phyloP scores from a whole-genome alignment of 495 filamentous ascomycete genomes.

The Aspergillus conjunctus region DNA sequence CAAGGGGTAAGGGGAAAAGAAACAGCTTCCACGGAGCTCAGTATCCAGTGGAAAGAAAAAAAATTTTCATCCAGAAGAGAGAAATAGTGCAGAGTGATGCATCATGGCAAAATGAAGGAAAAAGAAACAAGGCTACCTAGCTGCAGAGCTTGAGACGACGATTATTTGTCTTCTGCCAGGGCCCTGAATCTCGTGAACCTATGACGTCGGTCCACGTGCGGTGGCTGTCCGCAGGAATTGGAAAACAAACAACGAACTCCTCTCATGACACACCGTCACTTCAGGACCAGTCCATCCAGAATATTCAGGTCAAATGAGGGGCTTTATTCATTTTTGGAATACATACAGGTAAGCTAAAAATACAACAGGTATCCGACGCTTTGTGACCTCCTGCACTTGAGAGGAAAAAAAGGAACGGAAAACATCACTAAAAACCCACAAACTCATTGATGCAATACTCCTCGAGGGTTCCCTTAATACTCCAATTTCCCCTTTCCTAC shows the following conservation, averaged over 20 bases:
- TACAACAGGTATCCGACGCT: no score
- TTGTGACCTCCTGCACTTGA: no score
- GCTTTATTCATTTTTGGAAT: no score
- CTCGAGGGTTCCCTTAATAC: background rate
- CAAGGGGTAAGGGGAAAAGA: conserved; percentile 24
- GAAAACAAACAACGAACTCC: conserved; percentile 7
- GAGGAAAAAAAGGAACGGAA: no score
- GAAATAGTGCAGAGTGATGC: background rate
- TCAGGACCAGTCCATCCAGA: no score
- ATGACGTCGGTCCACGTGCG: conserved; percentile 50
- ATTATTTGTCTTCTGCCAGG: conserved; percentile 4
- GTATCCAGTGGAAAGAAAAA: background rate
- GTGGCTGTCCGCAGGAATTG: conserved; percentile 10
- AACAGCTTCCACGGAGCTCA: conserved; percentile 9
- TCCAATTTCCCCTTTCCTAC: background rate
- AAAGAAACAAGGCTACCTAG: conserved; percentile 3
- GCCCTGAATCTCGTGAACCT: conserved; percentile 19
- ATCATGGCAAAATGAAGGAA: conserved; percentile 4
- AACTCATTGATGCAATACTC: background rate
- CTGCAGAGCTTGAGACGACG: background rate
- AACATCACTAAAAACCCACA: no score
- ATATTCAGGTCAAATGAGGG: no score
- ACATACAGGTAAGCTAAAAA: no score
- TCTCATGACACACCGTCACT: background rate
- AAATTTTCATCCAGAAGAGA: background rate